A percentile compares a stretch with the other conserved stretches of the same genome.
Conservation (phyloP, 2,329 filamentous ascomycete species). For the Beauveria varroae region DNA sequence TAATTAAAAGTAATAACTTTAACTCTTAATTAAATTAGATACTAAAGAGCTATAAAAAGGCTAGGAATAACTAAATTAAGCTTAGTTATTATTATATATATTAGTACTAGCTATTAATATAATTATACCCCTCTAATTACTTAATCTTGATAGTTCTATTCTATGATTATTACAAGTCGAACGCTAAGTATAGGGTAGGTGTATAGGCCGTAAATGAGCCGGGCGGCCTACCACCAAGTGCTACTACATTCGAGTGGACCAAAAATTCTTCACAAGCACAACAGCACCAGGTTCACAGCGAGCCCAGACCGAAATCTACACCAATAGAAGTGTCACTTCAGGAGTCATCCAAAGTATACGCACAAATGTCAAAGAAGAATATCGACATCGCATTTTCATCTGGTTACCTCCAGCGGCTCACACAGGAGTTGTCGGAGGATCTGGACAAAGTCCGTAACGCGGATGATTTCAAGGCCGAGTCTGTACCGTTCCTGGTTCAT, state of each 20-base stretch:
- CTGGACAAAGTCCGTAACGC: slow-evolving; percentile 61
- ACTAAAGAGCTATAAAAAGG: too few relatives aligned
- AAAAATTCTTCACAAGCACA: neutral
- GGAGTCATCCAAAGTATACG: neutral
- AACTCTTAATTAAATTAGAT: too few relatives aligned
- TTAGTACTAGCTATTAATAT: too few relatives aligned
- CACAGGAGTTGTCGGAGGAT: slow-evolving; percentile 65
- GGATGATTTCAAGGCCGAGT: slow-evolving; percentile 61
- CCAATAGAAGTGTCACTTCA: neutral
- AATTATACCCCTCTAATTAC: too few relatives aligned
- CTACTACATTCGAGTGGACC: neutral
- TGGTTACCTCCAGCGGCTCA: slow-evolving; percentile 63
- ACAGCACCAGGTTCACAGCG: neutral
- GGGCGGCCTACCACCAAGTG: neutral
- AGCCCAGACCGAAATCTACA: neutral
- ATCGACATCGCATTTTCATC: slow-evolving; percentile 44
- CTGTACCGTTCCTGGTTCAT: slow-evolving; percentile 56
- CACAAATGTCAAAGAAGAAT: slow-evolving; percentile 11
- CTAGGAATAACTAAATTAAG: too few relatives aligned
- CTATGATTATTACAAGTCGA: too few relatives aligned
- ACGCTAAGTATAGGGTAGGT: too few relatives aligned
- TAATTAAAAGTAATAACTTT: too few relatives aligned
- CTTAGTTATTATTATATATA: too few relatives aligned
- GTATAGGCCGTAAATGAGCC: too few relatives aligned
- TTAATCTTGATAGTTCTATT: too few relatives aligned